These are phyloP conservation scores for Starmerella powellii DNA, from an alignment of 805 yeast genomes.

Conservation along the genomic window DNA sequence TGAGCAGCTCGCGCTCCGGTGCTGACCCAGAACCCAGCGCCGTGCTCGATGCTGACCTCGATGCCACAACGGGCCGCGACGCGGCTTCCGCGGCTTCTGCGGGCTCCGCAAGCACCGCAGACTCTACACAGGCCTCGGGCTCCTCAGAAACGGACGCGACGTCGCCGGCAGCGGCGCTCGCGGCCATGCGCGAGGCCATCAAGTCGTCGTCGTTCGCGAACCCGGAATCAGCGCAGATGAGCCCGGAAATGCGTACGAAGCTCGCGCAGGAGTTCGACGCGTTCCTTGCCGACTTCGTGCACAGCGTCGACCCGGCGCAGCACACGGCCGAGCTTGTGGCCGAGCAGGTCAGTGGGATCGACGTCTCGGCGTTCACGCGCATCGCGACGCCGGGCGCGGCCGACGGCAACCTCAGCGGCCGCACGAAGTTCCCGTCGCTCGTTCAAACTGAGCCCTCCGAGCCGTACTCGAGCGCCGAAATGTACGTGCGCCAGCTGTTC, in stretches of 20 bases:
- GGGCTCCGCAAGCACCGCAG: no score
- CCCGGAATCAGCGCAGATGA: conserved; percentile 22
- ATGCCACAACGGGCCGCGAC: no score
- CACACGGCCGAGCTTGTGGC: conserved; percentile 19
- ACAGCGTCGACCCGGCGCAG: conserved; percentile 22
- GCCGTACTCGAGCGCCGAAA: conserved; percentile 67
- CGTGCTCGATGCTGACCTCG: no score
- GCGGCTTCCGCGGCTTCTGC: no score
- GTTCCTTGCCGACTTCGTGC: conserved; percentile 25
- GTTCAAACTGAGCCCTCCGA: conserved; percentile 47
- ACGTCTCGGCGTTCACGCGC: conserved; percentile 6
- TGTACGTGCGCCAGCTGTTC: conserved; percentile 58
- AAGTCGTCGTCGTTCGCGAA: conserved; percentile 15
- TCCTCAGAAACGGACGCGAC: background rate
- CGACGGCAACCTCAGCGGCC: conserved; percentile 16
- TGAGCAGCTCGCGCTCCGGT: no score
- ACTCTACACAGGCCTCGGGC: no score
- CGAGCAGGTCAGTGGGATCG: conserved; percentile 11
- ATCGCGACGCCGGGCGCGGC: background rate
- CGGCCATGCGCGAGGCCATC: conserved; percentile 16
- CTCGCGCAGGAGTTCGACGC: conserved; percentile 24
- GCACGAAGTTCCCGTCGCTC: conserved; percentile 45
- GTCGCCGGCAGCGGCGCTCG: conserved; percentile 5
- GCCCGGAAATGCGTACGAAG: conserved; percentile 26
- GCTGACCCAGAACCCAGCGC: no score